Evolutionary conservation across 495 filamentous ascomycete species (phyloP).

Genomic region (Collariella sp.): DNA sequence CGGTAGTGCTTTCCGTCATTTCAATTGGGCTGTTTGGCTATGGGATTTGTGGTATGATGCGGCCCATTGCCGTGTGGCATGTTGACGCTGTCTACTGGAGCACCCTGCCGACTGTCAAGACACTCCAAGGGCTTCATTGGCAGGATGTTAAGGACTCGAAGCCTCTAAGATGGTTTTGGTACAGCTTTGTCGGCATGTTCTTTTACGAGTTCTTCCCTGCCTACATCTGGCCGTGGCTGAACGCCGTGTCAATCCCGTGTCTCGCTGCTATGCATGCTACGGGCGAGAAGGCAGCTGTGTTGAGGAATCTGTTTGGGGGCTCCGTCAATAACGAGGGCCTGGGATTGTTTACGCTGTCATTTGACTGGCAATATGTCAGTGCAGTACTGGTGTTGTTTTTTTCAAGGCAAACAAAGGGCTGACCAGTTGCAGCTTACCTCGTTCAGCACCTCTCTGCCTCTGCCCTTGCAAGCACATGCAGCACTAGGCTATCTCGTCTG

Average conservation of each 20-base stretch:
- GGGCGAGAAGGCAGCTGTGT: slow-evolving; percentile 39
- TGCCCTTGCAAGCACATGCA: slow-evolving; percentile 11
- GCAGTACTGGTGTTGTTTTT: slow-evolving; percentile 18
- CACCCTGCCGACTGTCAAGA: slow-evolving; percentile 33
- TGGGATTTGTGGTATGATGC: slow-evolving; percentile 45
- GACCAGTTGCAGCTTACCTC: slow-evolving; percentile 28
- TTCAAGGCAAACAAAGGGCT: slow-evolving; percentile 8
- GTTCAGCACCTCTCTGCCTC: slow-evolving; percentile 23
- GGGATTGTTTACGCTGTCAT: slow-evolving; percentile 41
- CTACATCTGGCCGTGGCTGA: slow-evolving; percentile 47
- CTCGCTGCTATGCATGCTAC: slow-evolving; percentile 34
- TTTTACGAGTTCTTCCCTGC: slow-evolving; percentile 47
- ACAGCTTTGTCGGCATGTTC: slow-evolving; percentile 31
- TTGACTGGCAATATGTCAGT: slow-evolving; percentile 52
- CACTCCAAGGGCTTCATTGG: slow-evolving; percentile 37
- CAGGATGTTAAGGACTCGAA: slow-evolving; percentile 29
- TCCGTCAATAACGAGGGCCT: slow-evolving; percentile 42
- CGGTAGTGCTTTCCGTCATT: slow-evolving; percentile 36
- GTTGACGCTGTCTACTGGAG: slow-evolving; percentile 41
- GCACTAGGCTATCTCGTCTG: slow-evolving; percentile 37
- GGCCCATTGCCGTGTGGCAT: slow-evolving; percentile 46
- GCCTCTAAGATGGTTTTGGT: slow-evolving; percentile 35
- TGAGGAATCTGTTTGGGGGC: slow-evolving; percentile 53
- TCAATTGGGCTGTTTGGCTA: slow-evolving; percentile 46
- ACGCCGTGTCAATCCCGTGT: slow-evolving; percentile 49